Base-by-base conservation (phyloP, 441 rosid species). In the Codiaeum variegatum region DNA sequence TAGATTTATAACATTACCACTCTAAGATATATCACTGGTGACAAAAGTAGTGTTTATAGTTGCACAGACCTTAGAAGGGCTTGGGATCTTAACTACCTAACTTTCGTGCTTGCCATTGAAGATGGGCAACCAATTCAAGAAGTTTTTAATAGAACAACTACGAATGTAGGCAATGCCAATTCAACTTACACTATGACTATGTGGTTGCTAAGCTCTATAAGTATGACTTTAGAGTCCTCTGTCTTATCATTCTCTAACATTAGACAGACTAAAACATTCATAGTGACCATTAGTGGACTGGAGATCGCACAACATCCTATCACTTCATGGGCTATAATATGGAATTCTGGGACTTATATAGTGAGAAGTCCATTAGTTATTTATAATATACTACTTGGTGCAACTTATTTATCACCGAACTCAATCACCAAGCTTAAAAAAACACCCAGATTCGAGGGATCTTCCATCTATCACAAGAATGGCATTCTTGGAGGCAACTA, bases 291-390 rank as follows among this genome's bases (percentile, higher is more conserved):
- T 74, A 46, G 55, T 0, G 74, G 76, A 42, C 67, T 82, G 6
- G 69, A 46, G 51, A 70, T 84, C 23, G 40, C 74, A 0, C 80
- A 74, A 15, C 82, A 80, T 23, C 66, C 81, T 24, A 86, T 86
- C 72, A 80, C 76, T 24, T 89, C 88, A 26, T 95, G 98, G 16
- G 78, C 89, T 12, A 86, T 91, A 19, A 82, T 84, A 3, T 89
- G 93, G 95, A 82, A 83, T 3, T 83, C 80, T 36, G 86, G 81
- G 38, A 3, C 4, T 55, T 24, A 88, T 62, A 78, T 61, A 6
- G 97, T 88, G 72, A 82, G 93, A 59, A 89, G 84, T 67, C 95
- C 90, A 26, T 75, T 87, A 66, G 89, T 80, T 10, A 76, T 90
- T 51, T 86, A 80, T 61, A 83, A 63, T 38, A 58, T 80, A 56